Evolutionary conservation across 148 eudicot species (phyloP).

Genomic region (Pouteria glomerata): DNA sequence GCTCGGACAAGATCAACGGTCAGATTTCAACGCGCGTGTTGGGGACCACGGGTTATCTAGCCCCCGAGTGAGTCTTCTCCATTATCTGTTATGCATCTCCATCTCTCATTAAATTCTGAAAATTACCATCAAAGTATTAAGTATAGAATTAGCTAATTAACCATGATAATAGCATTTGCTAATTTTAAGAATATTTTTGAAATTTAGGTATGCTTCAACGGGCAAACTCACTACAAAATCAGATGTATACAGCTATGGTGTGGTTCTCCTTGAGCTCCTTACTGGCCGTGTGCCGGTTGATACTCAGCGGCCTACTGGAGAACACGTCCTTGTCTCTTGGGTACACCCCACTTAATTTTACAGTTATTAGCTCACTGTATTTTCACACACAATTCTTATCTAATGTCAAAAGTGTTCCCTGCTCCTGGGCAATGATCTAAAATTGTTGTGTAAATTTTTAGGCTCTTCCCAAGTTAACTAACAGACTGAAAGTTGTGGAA

Average conservation of each 20-base stretch:
- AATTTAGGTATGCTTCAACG: constrained; percentile 74
- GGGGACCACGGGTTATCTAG: constrained; percentile 94
- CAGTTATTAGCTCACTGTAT: not conserved
- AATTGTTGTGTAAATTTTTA: constrained; percentile 10
- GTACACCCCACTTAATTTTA: constrained; percentile 17
- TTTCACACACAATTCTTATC: not conserved
- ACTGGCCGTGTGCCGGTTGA: constrained; percentile 88
- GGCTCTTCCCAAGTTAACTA: constrained; percentile 85
- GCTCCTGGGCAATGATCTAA: not conserved
- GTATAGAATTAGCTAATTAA: no score
- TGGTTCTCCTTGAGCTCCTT: constrained; percentile 84
- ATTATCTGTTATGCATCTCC: constrained; percentile 8
- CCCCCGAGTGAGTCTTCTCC: constrained; percentile 85
- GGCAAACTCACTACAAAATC: constrained; percentile 97
- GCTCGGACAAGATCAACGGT: constrained; percentile 86
- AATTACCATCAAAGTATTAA: no score
- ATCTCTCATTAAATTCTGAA: not conserved
- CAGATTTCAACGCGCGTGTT: constrained; percentile 80
- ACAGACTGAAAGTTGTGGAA: constrained; percentile 63
- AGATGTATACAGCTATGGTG: constrained; percentile 91
- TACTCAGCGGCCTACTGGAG: constrained; percentile 70
- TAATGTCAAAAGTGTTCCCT: no score
- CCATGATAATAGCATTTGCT: no score
- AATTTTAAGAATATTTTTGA: no score
- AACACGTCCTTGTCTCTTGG: constrained; percentile 91